Percentiles rank a stretch among this genome's conserved stretches.
Conservation (phyloP, 495 filamentous ascomycete genomes). For the Zalerion maritima region DNA sequence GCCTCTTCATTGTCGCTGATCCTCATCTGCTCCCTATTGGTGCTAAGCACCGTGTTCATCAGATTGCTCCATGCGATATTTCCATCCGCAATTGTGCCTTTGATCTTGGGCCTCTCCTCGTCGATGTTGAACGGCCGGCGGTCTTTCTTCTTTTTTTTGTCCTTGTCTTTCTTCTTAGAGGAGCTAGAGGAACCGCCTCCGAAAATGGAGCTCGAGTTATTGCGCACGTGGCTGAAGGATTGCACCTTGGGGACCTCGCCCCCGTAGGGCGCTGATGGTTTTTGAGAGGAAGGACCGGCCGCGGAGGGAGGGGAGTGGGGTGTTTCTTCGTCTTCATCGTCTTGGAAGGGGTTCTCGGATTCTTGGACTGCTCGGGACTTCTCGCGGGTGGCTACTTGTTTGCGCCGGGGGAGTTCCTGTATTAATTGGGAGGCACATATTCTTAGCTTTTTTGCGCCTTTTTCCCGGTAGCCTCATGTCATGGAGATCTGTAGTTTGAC, state of each 20-base stretch:
- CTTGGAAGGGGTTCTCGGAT: slow-evolving; percentile 48
- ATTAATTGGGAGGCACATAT: too few species aligned
- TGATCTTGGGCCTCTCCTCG: slow-evolving; percentile 71
- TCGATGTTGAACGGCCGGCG: slow-evolving; percentile 65
- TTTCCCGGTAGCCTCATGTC: too few species aligned
- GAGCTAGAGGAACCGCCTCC: slow-evolving; percentile 15
- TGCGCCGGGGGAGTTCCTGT: slow-evolving; percentile 39
- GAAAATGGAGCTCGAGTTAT: slow-evolving; percentile 16
- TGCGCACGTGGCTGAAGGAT: slow-evolving; percentile 18
- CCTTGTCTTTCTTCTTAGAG: slow-evolving; percentile 31
- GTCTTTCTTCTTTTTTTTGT: slow-evolving; percentile 33
- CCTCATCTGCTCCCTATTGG: slow-evolving; percentile 78
- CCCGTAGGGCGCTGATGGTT: slow-evolving; percentile 18
- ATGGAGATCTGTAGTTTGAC: too few species aligned
- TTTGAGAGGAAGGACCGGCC: slow-evolving; percentile 9
- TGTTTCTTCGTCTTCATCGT: slow-evolving; percentile 42
- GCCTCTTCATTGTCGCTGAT: slow-evolving; percentile 74
- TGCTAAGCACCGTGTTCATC: slow-evolving; percentile 72
- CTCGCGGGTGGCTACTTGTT: slow-evolving; percentile 47
- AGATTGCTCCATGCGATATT: slow-evolving; percentile 85
- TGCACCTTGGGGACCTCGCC: slow-evolving; percentile 16
- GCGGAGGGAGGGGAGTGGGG: slow-evolving; percentile 3
- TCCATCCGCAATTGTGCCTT: slow-evolving; percentile 67
- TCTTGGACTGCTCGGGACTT: slow-evolving; percentile 70
- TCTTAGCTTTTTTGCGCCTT: too few species aligned